A percentile compares a stretch with the other conserved stretches of the same genome.
phyloP scores from a whole-genome alignment of 2,329 filamentous ascomycete species.

The Apiospora saccharicola region DNA sequence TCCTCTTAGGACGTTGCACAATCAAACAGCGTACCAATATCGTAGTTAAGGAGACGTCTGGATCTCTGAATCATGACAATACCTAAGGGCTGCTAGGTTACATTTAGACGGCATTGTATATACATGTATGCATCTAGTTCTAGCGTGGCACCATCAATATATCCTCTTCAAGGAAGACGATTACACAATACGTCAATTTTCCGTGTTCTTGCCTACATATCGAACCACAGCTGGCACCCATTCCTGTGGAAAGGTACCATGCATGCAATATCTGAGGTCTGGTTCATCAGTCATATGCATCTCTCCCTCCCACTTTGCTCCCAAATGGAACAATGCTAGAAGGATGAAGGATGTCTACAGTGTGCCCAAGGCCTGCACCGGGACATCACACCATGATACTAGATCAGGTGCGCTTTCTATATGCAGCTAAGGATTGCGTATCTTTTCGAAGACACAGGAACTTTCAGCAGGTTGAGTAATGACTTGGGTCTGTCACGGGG shows the following conservation, averaged over 20 bases:
- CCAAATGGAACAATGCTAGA: no score
- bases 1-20: neutral
- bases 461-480: no score
- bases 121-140: neutral
- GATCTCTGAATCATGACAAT: neutral
- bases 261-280: neutral
- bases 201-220: neutral
- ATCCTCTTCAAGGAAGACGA: neutral
- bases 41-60: neutral
- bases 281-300: no score
- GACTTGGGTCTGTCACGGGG: no score
- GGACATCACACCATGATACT: no score
- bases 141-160: neutral
- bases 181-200: neutral
- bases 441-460: no score
- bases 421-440: no score
- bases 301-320: no score
- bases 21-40: neutral
- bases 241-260: neutral
- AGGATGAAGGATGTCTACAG: no score
- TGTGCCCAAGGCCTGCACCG: no score
- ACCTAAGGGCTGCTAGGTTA: neutral
- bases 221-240: neutral
- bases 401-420: no score
- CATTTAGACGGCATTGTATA: neutral